These are phyloP conservation scores for Platanthera zijinensis DNA, from an alignment of 106 monocot species.

Conservation along the genomic window DNA sequence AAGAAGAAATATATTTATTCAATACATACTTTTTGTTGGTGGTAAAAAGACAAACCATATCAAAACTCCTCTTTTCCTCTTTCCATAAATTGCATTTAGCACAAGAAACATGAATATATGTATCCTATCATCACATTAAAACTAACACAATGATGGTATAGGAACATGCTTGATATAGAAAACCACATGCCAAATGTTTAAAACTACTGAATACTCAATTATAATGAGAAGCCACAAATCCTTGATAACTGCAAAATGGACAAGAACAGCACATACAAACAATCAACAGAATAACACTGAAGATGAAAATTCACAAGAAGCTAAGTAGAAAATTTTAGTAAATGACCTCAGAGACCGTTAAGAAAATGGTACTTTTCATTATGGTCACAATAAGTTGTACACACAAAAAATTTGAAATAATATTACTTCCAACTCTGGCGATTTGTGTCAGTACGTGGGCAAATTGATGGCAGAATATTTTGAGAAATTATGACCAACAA, in stretches of 20 bases:
- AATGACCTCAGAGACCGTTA: not conserved
- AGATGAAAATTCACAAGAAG: not conserved
- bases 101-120: not conserved
- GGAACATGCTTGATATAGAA: not conserved
- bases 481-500: not conserved
- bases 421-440: not conserved
- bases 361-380: not conserved
- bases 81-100: not conserved
- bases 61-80: not conserved
- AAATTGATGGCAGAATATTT: not conserved
- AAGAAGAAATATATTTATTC: no score
- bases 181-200: not conserved
- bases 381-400: not conserved
- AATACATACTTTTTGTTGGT: not conserved
- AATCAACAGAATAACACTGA: not conserved
- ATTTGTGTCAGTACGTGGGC: not conserved
- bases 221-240: not conserved
- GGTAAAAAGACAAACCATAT: not conserved
- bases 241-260: not conserved
- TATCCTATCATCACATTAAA: not conserved
- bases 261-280: not conserved
- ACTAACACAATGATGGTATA: not conserved
- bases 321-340: not conserved
- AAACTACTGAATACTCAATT: not conserved
- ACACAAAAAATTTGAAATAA: not conserved